Evolutionary conservation across 176 grass and related monocot species (phyloP), one percentile per base, ranked within the genome.

Genomic region (Eleusine coracana): DNA sequence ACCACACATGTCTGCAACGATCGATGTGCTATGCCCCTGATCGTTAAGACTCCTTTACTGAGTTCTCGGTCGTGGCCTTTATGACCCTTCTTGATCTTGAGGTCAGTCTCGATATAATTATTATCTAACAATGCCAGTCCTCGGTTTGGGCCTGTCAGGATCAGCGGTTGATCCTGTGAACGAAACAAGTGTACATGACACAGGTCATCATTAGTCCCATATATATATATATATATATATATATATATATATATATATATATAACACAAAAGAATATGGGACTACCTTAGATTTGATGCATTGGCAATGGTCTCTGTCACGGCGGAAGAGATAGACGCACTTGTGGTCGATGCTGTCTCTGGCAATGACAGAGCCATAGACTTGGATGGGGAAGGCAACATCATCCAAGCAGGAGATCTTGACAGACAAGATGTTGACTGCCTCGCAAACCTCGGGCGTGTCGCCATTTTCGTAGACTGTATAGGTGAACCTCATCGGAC

Each of bases 371-470:
- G 58, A 28, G 3, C 59, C 59, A 14, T 76, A 76, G 11, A 76
- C 74, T 16, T 41, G 8, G 55, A 76, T 76, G 2, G 55, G 37
- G n/a, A 62, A 76, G 74, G 21, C 55, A 21, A 76, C 74, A 25
- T 76, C 74, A 25, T 76, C 74, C 0, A 13, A 76, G n/a, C 12
- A 62, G 1, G 6, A 11, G 12, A 76, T 76, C 37, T 61, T 62
- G 7, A 76, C n/a, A 2, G 71, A 37, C 0, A 74, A 10, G 27
- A 74, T 21, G 49, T 74, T 74, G 12, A 74, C 0, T 2, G 17
- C 11, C 20, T 23, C 1, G 7, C 23, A 28, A 11, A 28, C 2
- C 4, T 5, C 1, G 5, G 11, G 5, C 0, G 0, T 4, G 9
- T 16, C 16, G 0, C 0, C 7, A 9, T 44, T 6, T 40, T 56